These are phyloP conservation scores for Fusarium liriodendri DNA, from an alignment of 2,329 filamentous ascomycete species.

Conservation along the genomic window DNA sequence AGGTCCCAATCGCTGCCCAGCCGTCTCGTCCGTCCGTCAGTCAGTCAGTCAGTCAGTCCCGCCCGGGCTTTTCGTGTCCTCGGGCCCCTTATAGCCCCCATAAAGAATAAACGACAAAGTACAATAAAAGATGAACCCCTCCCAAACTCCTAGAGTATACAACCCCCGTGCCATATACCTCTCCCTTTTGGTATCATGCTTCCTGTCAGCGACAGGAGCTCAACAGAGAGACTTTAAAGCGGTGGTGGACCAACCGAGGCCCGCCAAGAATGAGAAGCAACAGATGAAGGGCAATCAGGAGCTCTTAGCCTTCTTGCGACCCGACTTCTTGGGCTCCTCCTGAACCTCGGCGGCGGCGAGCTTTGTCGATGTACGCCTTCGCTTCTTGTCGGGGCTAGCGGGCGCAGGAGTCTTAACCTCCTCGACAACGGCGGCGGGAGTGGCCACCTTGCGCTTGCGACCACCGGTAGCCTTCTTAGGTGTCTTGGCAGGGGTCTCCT, in stretches of 20 bases:
- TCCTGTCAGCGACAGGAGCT: conserved; percentile 31
- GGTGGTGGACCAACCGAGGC: conserved; percentile 15
- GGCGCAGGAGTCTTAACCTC: conserved; percentile 56
- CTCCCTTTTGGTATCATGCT: conserved; percentile 42
- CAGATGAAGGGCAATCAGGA: conserved; percentile 42
- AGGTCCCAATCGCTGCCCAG: conserved; percentile 18
- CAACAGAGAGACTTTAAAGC: conserved; percentile 26
- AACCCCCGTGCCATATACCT: conserved; percentile 32
- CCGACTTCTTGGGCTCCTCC: conserved; percentile 71
- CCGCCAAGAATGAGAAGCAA: conserved; percentile 32
- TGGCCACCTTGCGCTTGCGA: conserved; percentile 69
- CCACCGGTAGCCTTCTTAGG: conserved; percentile 65
- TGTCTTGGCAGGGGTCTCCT: conserved; percentile 63
- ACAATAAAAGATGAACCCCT: conserved; percentile 1
- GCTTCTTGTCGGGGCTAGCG: conserved; percentile 72
- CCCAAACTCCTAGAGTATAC: conserved; percentile 39
- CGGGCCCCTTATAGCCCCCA: conserved; percentile 22
- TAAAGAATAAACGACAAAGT: conserved; percentile 21
- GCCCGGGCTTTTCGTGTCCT: conserved; percentile 20
- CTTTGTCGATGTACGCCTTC: conserved; percentile 68
- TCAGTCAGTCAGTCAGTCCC: neutral
- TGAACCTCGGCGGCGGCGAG: conserved; percentile 59
- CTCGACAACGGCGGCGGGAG: conserved; percentile 54
- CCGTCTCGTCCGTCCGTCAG: conserved; percentile 3
- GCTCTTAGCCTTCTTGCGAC: conserved; percentile 67